Conservation (phyloP, 441 rosid genomes). For the Rhodomyrtus psidioides region DNA sequence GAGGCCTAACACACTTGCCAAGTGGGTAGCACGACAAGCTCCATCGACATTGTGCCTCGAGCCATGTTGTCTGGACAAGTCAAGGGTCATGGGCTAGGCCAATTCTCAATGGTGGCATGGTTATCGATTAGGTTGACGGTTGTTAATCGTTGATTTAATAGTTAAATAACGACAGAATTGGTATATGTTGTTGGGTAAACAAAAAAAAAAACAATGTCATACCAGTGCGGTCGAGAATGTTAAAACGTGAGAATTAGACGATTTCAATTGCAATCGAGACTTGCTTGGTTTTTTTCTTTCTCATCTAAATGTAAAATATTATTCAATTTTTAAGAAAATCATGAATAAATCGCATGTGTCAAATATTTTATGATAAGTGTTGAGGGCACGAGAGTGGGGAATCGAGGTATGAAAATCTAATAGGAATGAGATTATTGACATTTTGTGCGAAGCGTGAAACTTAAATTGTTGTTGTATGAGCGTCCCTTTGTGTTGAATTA, state of each 20-base stretch:
- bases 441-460: background rate
- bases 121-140: no score
- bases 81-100: no score
- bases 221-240: fast-evolving
- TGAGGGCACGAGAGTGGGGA: background rate
- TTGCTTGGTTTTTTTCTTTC: background rate
- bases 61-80: background rate
- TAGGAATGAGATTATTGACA: background rate
- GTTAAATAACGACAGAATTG: fast-evolving
- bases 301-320: background rate
- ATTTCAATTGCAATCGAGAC: background rate
- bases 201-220: no score
- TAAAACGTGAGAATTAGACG: no score
- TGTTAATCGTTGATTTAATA: no score
- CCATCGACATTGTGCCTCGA: fast-evolving
- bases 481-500: background rate
- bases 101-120: no score
- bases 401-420: background rate
- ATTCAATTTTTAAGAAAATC: background rate
- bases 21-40: background rate
- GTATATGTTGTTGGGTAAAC: background rate
- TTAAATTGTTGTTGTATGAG: background rate
- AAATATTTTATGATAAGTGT: no score
- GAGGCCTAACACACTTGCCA: background rate
- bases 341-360: no score